Base-by-base conservation (phyloP, 148 eudicot species). In the Chenopodium album region DNA sequence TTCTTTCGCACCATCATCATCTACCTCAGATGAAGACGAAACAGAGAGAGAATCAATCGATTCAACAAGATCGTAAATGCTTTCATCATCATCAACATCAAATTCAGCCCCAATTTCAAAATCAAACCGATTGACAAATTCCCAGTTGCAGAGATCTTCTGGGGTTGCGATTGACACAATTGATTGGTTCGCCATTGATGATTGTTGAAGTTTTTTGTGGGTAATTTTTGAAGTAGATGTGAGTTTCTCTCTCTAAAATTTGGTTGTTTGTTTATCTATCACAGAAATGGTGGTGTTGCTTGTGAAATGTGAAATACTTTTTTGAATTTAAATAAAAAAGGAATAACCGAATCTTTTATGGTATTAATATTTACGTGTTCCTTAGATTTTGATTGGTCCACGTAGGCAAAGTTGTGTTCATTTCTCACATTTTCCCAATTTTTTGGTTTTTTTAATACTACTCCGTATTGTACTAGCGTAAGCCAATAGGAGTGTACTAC, bases 111-210 rank as follows among this genome's bases (percentile, higher is more conserved):
- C 69, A 4, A 81, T 68, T 3, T 48, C 85, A n/a, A 82, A 77
- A 80, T 89, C 89, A 22, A 82, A 86, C 47, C 56, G 82, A 80
- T 81, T 48, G 80, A 90, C 20, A 75, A 89, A 75, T 65, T 86
- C 93, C 93, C 93, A 90, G 5, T 86, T 80, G 73, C 80, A 86
- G 3, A 89, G 48, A 26, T 89, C 83, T 16, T 90, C 90, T 2
- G 54, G 59, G 46, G 67, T 16, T 50, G 52, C 11, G 9, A 70
- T 54, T 26, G 84, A 60, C 1, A 69, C 52, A 1, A 71, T 71
- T 37, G 81, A 77, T 78, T 78, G 78, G 3, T 74, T 81, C 14
- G 79, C 87, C 87, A 85, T 85, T 46, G 67, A 22, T 5, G 46
- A 9, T 62, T 9, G 2, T 47, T 44, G 34, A 23, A 8, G 48